phyloP scores from a whole-genome alignment of 1,284 basidiomycete species.

The Meripilus lineatus region DNA sequence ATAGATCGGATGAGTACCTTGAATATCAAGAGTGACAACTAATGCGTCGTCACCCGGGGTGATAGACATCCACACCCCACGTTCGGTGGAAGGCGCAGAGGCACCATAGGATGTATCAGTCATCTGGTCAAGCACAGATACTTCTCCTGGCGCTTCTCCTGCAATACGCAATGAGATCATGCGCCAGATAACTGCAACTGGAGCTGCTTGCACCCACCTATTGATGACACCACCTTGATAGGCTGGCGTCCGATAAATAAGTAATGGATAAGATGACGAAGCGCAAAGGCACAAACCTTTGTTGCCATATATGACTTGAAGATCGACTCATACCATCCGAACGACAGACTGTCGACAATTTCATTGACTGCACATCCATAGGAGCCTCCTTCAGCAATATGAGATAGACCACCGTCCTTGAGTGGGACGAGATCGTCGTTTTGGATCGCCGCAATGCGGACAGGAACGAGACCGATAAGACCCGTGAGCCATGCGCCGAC shows the following conservation, averaged over 20 bases:
- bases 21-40: conserved; percentile 60
- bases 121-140: conserved; percentile 56
- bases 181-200: neutral
- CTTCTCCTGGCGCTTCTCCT: conserved; percentile 60
- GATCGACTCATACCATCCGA: conserved; percentile 65
- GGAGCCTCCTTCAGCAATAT: conserved; percentile 44
- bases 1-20: conserved; percentile 36
- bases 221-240: conserved; percentile 59
- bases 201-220: conserved; percentile 42
- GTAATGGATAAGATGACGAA: neutral
- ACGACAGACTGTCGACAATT: conserved; percentile 49
- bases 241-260: conserved; percentile 34
- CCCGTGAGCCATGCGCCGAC: conserved; percentile 61
- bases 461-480: conserved; percentile 57
- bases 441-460: conserved; percentile 52
- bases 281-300: conserved; percentile 33
- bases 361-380: conserved; percentile 54
- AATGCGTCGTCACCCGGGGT: conserved; percentile 52
- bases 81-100: conserved; percentile 62
- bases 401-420: conserved; percentile 50
- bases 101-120: conserved; percentile 63
- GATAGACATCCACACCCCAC: conserved; percentile 66
- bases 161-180: neutral
- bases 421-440: conserved; percentile 58
- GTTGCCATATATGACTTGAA: conserved; percentile 57